Evolutionary conservation across 1,139 yeast species (phyloP), one percentile per base, ranked within the genome.

Genomic region (Saccharomyces pastorianus): DNA sequence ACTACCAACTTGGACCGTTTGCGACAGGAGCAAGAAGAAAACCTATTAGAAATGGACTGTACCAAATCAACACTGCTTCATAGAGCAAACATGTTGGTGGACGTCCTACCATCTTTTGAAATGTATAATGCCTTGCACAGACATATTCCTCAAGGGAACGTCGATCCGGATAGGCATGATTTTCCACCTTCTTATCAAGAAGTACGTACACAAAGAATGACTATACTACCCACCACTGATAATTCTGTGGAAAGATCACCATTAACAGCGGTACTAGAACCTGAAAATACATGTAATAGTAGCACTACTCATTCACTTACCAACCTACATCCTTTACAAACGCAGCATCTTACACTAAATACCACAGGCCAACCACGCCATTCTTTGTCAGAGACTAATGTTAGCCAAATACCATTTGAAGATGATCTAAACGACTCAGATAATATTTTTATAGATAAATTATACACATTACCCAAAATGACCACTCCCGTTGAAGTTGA

Each of bases 51-150:
- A 44, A 49, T 46, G 42, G 42, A 46, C 31, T 26, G 46, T 49
- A 20, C 47, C 29, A 47, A 28, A 38, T 32, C 48, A 14, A 50
- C 27, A 31, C 48, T 23, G 11, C 50, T 48, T 47, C 57, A 52
- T 51, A 52, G 50, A 50, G 58, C 47, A 53, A 58, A 47, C 52
- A 58, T 55, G 50, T 56, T 48, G 20, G 63, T 67, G 6, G 72
- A 68, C 47, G 66, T 68, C 6, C 51, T 68, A n/a, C 72, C 72
- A 1, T 68, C 72, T 1, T 68, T 68, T 51, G 71, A 68, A 49
- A 64, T 68, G 63, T 68, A 68, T 53, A 67, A 68, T 47, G 62
- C 68, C 5, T 53, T 68, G 53, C 71, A 68, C 49, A 62, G 70
- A 50, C 69, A 67, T 54, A 68, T 68, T 41, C 72, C 72, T 2